Base-by-base conservation (phyloP, 2,329 filamentous ascomycete genomes). In the Chaetomium sp. region DNA sequence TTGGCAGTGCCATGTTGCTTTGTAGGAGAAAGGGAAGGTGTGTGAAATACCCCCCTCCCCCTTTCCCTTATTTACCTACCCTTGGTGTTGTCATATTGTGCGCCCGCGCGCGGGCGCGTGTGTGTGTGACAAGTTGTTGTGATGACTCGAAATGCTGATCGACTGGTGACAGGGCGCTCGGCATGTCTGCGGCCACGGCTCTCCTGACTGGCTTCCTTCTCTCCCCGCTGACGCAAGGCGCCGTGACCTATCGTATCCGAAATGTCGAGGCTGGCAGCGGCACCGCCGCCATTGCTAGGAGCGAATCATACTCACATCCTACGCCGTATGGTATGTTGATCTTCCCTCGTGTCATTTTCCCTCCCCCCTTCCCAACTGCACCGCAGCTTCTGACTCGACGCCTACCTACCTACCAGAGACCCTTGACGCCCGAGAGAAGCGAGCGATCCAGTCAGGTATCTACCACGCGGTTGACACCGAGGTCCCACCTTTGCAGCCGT, bases 111-210 rank as follows among this genome's bases (percentile, higher is more conserved):
- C 19, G 19, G 19, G 19, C 19, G 19, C 19, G 19, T 27, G 19
- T 27, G 19, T 27, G 19, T 27, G 19, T 27, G 19, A 27, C 19
- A 27, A 27, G 19, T 34, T 12, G 43, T 47, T 40, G 37, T 46
- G 43, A 10, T 41, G 50, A 42, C 33, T 46, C 42, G 32, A 35
- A 45, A 36, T 51, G 47, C 53, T 58, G 36, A 54, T 43, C 45
- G 37, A 33, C 14, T 42, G 5, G 36, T 54, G 46, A 53, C 35
- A 62, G 61, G 36, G 55, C 59, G n/a, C 49, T 67, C 33, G 66
- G 66, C 19, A 63, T 62, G 43, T 55, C 63, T 5, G 65, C 62
- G 4, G 65, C 65, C 33, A 45, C 62, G 5, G 57, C 64, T 1
- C 41, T 65, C 19, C 14, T 66, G 11, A 60, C 64, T 1, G 40